Evolutionary conservation across 2,329 filamentous ascomycete species (phyloP), one percentile per base, ranked within the genome.

Genomic region (Epichloe sibirici): DNA sequence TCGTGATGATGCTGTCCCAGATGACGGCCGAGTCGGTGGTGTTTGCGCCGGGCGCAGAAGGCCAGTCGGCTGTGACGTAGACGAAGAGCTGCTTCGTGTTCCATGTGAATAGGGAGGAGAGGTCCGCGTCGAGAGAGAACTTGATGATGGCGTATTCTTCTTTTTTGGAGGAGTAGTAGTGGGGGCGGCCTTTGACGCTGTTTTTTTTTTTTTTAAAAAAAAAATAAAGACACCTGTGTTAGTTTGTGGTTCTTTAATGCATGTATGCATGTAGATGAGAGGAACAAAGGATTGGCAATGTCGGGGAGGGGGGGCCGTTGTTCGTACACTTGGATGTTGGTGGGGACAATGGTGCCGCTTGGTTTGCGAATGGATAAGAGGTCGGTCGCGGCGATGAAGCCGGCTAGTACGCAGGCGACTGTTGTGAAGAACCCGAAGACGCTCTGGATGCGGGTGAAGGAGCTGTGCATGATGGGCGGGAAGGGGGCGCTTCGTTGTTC

Each of bases 31-130:
- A 79, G 70, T 85, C 85, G 57, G 71, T 73, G 53, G 61, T 66
- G 59, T 71, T 71, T 53, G 59, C 58, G 49, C 57, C 59, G 48
- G 63, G 63, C 48, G 65, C 54, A 44, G 63, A 61, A 28, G 76
- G 73, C 82, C 82, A 85, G 61, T 83, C 84, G 51, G 91, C 91
- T 52, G 89, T 91, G 54, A 98, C 83, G 74, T 95, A 98, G 68
- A 96, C 83, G 72, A 97, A 98, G 63, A 98, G 74, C 72, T 97
- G 88, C 71, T 98, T 98, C 21, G 94, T 98, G 77, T 98, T 98
- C 93, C 91, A 98, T 65, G 88, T 95, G 79, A 97, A 97, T 61
- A 98, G 87, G 44, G 85, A 85, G 55, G 83, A 86, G 55, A 98
- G 80, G 72, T 98, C 91, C 51, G 90, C 86, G 64, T 95, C 86